Evolutionary conservation across 2,329 filamentous ascomycete species (phyloP).

Genomic region (Cordyceps tenuipes): DNA sequence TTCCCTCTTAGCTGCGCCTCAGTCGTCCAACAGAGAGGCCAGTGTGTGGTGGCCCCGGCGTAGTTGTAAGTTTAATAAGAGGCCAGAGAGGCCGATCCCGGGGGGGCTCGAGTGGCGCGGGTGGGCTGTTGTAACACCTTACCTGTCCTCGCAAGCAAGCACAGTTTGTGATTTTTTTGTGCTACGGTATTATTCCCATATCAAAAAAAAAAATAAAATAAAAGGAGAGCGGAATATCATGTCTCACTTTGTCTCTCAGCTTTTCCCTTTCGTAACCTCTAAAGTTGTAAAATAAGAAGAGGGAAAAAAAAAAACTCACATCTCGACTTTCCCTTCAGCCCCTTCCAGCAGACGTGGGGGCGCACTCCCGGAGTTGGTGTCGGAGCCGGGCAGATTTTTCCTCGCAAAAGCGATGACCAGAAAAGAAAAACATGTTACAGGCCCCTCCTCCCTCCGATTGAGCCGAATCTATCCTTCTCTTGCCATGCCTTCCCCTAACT

Average conservation of each 20-base stretch:
- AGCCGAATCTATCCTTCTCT: slow-evolving; percentile 12
- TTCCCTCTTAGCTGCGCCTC: background rate
- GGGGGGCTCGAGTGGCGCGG: background rate
- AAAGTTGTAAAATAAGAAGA: too few relatives aligned
- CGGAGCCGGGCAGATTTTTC: slow-evolving; percentile 9
- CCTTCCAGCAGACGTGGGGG: background rate
- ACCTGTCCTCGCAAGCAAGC: background rate
- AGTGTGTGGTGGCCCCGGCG: background rate
- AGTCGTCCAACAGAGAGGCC: background rate
- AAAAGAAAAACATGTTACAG: background rate
- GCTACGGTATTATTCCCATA: too few relatives aligned
- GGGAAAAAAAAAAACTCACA: background rate
- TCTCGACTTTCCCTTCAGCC: background rate
- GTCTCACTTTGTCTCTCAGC: too few relatives aligned
- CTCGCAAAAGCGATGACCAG: background rate
- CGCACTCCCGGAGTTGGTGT: background rate
- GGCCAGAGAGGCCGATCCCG: slow-evolving; percentile 7
- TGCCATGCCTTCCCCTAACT: background rate
- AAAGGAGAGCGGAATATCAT: too few relatives aligned
- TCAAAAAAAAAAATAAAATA: too few relatives aligned
- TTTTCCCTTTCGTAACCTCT: background rate
- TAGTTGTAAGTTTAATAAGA: too few relatives aligned
- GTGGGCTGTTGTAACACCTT: background rate
- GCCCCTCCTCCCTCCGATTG: background rate
- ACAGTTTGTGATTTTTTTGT: background rate